Percentiles rank a stretch among this genome's conserved stretches.
These are phyloP conservation scores for Boletus tomentosulus DNA, from an alignment of 768 basidiomycete genomes.

Conservation along the genomic window DNA sequence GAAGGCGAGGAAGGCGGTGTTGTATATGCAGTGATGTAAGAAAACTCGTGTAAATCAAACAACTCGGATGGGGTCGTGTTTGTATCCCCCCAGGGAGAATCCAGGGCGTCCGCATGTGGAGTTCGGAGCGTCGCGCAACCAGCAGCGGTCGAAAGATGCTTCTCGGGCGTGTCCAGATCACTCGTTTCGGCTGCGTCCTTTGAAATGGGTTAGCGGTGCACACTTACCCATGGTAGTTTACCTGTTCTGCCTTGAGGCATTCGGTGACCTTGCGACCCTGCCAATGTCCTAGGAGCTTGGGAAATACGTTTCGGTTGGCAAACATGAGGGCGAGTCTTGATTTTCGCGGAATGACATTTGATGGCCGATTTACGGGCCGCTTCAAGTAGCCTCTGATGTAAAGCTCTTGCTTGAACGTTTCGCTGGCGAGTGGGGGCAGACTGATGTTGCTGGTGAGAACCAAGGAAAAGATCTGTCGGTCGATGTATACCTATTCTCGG, in stretches of 20 bases:
- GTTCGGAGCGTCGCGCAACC: conserved; percentile 9
- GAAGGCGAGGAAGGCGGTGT: conserved; percentile 30
- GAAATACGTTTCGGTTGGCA: conserved; percentile 3
- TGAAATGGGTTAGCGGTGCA: not conserved
- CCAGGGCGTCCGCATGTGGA: not conserved
- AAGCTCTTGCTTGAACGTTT: conserved; percentile 27
- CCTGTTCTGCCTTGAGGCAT: conserved; percentile 14
- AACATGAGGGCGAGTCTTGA: conserved; percentile 1
- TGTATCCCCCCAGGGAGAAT: conserved; percentile 13
- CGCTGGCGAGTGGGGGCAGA: conserved; percentile 25
- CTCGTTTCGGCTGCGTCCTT: conserved; percentile 2
- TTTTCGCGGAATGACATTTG: conserved; percentile 2
- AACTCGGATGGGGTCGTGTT: conserved; percentile 10
- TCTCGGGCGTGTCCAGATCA: not conserved
- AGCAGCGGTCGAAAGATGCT: conserved; percentile 4
- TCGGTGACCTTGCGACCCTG: conserved; percentile 17
- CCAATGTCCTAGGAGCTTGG: conserved; percentile 17
- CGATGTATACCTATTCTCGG: conserved; percentile 12
- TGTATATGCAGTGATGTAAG: conserved; percentile 29
- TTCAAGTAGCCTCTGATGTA: conserved; percentile 26
- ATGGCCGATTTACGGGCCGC: conserved; percentile 11
- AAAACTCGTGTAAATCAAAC: conserved; percentile 30
- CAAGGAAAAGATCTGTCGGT: not conserved
- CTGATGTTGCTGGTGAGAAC: conserved; percentile 8
- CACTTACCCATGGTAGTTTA: conserved; percentile 1